Conservation (phyloP, 495 filamentous ascomycete genomes). For the Schizothecium vesticola region DNA sequence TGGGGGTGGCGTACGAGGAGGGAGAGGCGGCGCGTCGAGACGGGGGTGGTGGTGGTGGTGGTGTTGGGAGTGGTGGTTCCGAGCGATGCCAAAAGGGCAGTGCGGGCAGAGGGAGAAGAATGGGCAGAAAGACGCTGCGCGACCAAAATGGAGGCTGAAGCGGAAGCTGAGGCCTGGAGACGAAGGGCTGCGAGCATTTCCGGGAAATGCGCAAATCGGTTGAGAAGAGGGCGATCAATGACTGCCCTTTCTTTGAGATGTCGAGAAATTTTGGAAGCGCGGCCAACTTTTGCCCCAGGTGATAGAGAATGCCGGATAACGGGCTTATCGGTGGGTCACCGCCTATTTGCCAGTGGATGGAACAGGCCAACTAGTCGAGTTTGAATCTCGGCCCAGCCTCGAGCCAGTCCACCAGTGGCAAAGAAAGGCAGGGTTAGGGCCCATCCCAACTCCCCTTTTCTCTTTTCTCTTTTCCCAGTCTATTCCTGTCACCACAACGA, state of each 20-base stretch:
- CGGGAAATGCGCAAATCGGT: background rate
- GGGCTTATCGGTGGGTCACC: background rate
- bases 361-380: background rate
- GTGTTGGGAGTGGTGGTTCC: background rate
- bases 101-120: background rate
- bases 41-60: background rate
- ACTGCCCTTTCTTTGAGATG: background rate
- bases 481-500: background rate
- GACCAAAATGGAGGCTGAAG: background rate
- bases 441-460: background rate
- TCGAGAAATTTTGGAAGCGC: background rate
- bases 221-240: background rate
- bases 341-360: background rate
- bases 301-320: background rate
- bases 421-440: background rate
- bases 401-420: too few species aligned
- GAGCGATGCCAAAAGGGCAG: background rate
- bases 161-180: background rate
- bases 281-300: background rate
- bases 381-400: too few species aligned
- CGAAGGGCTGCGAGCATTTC: background rate
- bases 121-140: background rate
- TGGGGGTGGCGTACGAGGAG: background rate
- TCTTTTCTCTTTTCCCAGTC: background rate
- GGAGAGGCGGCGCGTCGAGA: background rate